These are phyloP conservation scores for Aspergillus conjunctus DNA, from an alignment of 495 filamentous ascomycete species.

Conservation along the genomic window DNA sequence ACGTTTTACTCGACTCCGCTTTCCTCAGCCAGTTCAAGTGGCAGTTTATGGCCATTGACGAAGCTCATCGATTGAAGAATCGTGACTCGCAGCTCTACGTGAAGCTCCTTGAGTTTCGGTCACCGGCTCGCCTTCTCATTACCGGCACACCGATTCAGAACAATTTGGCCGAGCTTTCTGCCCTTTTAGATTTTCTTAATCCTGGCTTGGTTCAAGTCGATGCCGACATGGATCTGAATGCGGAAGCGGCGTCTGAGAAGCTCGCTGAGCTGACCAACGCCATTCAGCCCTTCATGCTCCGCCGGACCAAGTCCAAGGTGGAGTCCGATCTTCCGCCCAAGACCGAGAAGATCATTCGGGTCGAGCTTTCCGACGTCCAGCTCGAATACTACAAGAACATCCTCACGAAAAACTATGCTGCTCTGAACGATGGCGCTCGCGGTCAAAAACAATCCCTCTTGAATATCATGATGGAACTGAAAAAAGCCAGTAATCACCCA, in stretches of 20 bases:
- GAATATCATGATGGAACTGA: conserved; percentile 99
- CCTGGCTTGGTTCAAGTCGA: conserved; percentile 86
- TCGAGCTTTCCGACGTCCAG: conserved; percentile 93
- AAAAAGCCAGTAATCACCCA: conserved; percentile 97
- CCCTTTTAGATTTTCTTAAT: conserved; percentile 93
- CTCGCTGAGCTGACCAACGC: conserved; percentile 69
- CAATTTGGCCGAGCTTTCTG: conserved; percentile 86
- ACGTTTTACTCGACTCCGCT: conserved; percentile 75
- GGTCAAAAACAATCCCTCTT: conserved; percentile 92
- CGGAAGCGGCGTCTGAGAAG: conserved; percentile 68
- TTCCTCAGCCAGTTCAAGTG: conserved; percentile 88
- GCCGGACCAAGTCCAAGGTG: conserved; percentile 96
- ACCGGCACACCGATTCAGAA: conserved; percentile 98
- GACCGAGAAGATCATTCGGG: conserved; percentile 97
- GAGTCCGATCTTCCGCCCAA: conserved; percentile 95
- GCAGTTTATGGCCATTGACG: conserved; percentile 95
- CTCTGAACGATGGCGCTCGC: conserved; percentile 82
- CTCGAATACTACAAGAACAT: conserved; percentile 99
- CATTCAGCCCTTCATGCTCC: conserved; percentile 88
- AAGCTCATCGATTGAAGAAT: conserved; percentile 97
- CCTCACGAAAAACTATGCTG: conserved; percentile 92
- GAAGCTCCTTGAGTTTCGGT: conserved; percentile 80
- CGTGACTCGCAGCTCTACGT: conserved; percentile 88
- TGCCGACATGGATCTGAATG: conserved; percentile 79
- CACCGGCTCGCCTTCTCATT: conserved; percentile 85